These are phyloP conservation scores for Candida ficus DNA, from an alignment of 805 yeast genomes.

Conservation along the genomic window DNA sequence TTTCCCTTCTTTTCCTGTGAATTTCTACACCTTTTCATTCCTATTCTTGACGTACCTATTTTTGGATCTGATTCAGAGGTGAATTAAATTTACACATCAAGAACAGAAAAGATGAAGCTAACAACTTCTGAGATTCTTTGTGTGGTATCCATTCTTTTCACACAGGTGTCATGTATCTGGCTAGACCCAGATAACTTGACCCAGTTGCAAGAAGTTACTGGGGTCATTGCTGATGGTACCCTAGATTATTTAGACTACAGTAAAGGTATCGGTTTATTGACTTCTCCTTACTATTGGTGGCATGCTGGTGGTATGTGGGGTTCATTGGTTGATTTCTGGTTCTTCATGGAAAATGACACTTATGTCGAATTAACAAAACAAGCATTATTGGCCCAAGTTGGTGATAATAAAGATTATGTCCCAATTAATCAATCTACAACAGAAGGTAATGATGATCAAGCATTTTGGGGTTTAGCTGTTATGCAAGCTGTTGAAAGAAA, in stretches of 20 bases:
- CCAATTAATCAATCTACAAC: conserved; percentile 79
- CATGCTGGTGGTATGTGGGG: conserved; percentile 77
- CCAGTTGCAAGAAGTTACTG: conserved; percentile 41
- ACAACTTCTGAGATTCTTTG: neutral
- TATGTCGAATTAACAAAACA: conserved; percentile 48
- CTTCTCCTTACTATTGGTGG: conserved; percentile 85
- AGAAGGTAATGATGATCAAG: conserved; percentile 93
- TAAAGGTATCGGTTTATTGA: conserved; percentile 68
- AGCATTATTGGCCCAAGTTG: conserved; percentile 62
- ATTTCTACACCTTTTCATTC: no score
- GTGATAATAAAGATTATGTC: conserved; percentile 59
- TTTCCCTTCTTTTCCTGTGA: no score
- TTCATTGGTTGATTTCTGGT: conserved; percentile 59
- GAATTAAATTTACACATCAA: no score
- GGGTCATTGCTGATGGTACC: conserved; percentile 57
- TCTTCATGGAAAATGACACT: conserved; percentile 61
- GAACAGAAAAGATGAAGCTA: conserved; percentile 4
- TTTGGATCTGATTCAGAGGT: no score
- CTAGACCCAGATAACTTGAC: conserved; percentile 26
- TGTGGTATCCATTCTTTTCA: conserved; percentile 2
- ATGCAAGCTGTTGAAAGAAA: conserved; percentile 83
- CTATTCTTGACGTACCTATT: no score
- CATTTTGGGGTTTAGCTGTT: conserved; percentile 85
- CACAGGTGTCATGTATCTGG: conserved; percentile 16
- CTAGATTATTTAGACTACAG: conserved; percentile 61